Conservation (phyloP, 495 filamentous ascomycete species). For the Amphirosellinia nigrospora region DNA sequence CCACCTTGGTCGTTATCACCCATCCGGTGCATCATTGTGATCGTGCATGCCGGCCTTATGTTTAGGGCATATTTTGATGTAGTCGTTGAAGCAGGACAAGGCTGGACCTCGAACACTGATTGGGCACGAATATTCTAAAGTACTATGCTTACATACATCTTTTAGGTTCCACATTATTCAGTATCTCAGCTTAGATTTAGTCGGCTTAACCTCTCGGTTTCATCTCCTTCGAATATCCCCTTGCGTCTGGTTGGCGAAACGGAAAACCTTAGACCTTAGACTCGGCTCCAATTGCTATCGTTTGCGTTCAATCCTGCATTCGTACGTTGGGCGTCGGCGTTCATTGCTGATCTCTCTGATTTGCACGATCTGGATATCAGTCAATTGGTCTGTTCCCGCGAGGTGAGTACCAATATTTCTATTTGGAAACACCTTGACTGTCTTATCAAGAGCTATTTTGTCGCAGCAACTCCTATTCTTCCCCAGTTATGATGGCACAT, state of each 20-base stretch:
- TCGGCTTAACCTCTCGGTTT: constrained; percentile 37
- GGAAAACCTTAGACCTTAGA: constrained; percentile 30
- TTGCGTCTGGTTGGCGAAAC: constrained; percentile 33
- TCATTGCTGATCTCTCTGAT: constrained; percentile 41
- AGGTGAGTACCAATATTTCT: constrained; percentile 39
- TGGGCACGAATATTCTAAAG: neutral
- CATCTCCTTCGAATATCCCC: constrained; percentile 30
- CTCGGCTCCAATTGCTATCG: constrained; percentile 36
- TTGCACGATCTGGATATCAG: constrained; percentile 40
- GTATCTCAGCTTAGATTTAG: constrained; percentile 36
- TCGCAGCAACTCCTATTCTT: neutral
- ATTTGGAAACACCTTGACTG: neutral
- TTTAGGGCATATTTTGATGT: neutral
- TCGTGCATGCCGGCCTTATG: neutral
- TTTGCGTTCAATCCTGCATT: constrained; percentile 40
- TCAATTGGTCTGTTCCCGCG: constrained; percentile 38
- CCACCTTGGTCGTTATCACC: neutral
- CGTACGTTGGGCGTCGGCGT: constrained; percentile 42
- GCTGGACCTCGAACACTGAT: neutral
- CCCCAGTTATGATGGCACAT: neutral
- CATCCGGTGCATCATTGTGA: neutral
- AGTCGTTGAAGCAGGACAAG: neutral
- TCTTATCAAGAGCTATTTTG: neutral
- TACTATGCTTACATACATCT: constrained; percentile 7
- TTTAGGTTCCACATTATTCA: constrained; percentile 22